These are phyloP conservation scores for Prillingera fragicola DNA, from an alignment of 1,284 basidiomycete genomes.

Conservation along the genomic window DNA sequence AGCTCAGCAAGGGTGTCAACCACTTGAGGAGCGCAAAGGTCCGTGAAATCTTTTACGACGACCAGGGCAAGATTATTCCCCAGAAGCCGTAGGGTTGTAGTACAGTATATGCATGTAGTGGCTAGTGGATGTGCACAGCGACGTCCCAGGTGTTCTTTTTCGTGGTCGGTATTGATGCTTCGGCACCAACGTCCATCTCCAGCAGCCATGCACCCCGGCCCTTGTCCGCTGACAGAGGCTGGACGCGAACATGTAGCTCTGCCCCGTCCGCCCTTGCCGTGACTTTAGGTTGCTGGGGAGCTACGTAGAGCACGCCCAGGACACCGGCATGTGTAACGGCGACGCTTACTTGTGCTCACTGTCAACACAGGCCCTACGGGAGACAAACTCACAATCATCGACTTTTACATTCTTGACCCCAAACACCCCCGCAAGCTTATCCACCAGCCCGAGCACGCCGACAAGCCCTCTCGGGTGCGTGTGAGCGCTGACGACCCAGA, in stretches of 20 bases:
- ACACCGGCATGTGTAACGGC: constrained; percentile 1
- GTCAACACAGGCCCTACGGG: neutral
- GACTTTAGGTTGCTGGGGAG: too few species aligned
- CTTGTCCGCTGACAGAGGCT: too few species aligned
- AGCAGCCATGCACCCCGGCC: too few species aligned
- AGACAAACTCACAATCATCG: neutral
- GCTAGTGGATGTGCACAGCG: too few species aligned
- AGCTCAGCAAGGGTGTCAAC: constrained; percentile 30
- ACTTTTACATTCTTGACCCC: constrained; percentile 7
- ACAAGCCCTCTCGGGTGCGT: constrained; percentile 2
- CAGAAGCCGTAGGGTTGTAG: constrained; percentile 7
- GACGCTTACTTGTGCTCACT: neutral
- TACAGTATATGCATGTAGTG: neutral
- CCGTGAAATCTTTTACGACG: constrained; percentile 30
- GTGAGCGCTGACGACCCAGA: neutral
- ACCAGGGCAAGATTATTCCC: constrained; percentile 12
- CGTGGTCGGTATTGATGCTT: too few species aligned
- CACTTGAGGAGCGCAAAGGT: constrained; percentile 34
- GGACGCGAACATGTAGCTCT: too few species aligned
- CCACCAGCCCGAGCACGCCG: constrained; percentile 26
- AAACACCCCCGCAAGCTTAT: constrained; percentile 25
- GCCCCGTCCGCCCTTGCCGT: too few species aligned
- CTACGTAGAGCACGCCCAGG: constrained; percentile 1
- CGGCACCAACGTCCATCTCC: too few species aligned
- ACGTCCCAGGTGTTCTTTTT: too few species aligned